phyloP scores from a whole-genome alignment of 2,329 filamentous ascomycete genomes.

The Aspergillus tubingensis region DNA sequence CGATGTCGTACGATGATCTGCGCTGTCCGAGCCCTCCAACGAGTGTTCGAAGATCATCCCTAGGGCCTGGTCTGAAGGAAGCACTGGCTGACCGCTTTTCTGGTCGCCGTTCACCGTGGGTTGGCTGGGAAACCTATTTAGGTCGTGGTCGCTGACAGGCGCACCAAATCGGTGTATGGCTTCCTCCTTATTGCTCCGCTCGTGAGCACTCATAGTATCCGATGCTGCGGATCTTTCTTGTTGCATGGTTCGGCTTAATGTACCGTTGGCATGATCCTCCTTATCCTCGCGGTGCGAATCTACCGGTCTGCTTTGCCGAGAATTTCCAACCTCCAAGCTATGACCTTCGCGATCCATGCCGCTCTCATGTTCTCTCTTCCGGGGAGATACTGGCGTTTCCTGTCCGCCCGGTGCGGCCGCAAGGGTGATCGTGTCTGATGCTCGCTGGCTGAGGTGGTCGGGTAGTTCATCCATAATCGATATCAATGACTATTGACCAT shows the following conservation, averaged over 20 bases:
- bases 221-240: not conserved
- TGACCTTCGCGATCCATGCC: not conserved
- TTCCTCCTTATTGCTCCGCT: constrained; percentile 1
- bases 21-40: constrained; percentile 7
- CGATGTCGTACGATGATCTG: constrained; percentile 14
- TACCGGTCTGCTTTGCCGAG: not conserved
- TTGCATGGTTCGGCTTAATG: not conserved
- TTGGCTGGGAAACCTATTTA: constrained; percentile 2
- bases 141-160: constrained; percentile 2
- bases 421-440: not conserved
- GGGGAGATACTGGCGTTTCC: not conserved
- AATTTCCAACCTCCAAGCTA: not conserved
- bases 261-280: not conserved
- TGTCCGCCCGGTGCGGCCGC: not conserved
- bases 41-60: constrained; percentile 25
- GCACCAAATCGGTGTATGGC: not conserved
- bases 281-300: not conserved
- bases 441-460: not conserved
- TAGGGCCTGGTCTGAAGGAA: constrained; percentile 20
- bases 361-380: not conserved
- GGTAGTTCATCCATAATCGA: constrained; percentile 4
- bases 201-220: not conserved
- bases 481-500: not conserved
- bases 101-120: constrained; percentile 10
- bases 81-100: constrained; percentile 18